Evolutionary conservation across 176 grass and related monocot genomes (phyloP), one percentile per base, ranked within the genome.

Genomic region (Aechmea fasciata): DNA sequence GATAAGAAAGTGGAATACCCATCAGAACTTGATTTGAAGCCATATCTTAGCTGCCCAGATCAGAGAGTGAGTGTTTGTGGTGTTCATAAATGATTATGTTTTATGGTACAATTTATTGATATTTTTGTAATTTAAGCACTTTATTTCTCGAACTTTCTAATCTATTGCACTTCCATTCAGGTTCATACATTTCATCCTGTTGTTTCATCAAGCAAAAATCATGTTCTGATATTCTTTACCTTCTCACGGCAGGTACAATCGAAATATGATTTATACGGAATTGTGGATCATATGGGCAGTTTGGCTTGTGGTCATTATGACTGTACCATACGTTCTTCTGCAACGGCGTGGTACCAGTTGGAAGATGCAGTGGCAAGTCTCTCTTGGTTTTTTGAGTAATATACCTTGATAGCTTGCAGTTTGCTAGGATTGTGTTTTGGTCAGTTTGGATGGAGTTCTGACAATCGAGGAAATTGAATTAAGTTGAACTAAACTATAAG

Each of bases 201-300:
- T 41, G 33, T 41, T 41, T 41, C 33, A 41, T 41, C 33, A 41
- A 41, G 33, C 33, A 41, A 41, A 41, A 41, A 41, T 67, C 52
- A 75, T 49, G 47, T 79, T 74, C 13, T 75, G 23, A 54, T 47
- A 9, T 10, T 18, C 70, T 2, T 47, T 24, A 52, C 3, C 20
- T 79, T 22, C 41, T 70, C 17, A 62, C 75, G 71, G 76, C 82
- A 90, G 82, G 74, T 80, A 63, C 74, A 81, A 13, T 52, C 87
- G 55, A 88, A 82, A 71, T 99, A 99, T 49, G 87, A 99, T 81
- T 82, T 99, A 54, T 99, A 93, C 69, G 89, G 84, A 5, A 71
- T 99, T 75, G 71, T 99, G 74, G 87, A 88, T 61, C 94, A 99
- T 73, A 71, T 65, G 72, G 94, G 94, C 47, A 59, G 55, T 64